These are phyloP conservation scores for Arthrobotrys sphaeroides DNA, from an alignment of 2,329 filamentous ascomycete species.

Conservation along the genomic window DNA sequence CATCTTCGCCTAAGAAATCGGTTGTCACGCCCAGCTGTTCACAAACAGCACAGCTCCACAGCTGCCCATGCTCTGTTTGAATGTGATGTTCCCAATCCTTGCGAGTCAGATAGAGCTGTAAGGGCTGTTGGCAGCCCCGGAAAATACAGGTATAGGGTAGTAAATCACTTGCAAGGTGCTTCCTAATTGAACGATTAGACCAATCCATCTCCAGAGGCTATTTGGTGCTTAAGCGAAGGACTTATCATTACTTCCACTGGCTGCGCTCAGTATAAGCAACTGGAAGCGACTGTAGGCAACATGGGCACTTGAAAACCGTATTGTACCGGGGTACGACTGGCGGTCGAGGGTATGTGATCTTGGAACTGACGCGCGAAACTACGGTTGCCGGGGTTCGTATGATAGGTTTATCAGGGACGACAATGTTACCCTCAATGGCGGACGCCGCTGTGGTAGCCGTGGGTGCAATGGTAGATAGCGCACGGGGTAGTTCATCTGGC, in stretches of 20 bases:
- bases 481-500: not conserved
- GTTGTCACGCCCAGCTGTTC: slow-evolving; percentile 2
- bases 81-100: slow-evolving; percentile 44
- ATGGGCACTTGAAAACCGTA: slow-evolving; percentile 14
- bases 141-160: slow-evolving; percentile 44
- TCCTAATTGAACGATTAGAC: slow-evolving; percentile 9
- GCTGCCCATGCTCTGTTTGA: slow-evolving; percentile 33
- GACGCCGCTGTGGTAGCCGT: not conserved
- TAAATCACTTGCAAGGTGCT: slow-evolving; percentile 47
- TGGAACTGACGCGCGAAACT: not conserved
- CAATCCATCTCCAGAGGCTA: not conserved
- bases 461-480: not conserved
- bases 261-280: slow-evolving; percentile 1
- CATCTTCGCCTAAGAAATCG: slow-evolving; percentile 22
- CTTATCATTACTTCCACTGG: not conserved
- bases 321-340: not conserved
- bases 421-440: slow-evolving; percentile 2
- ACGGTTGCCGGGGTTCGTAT: not conserved
- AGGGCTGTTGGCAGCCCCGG: slow-evolving; percentile 11
- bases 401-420: not conserved
- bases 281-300: slow-evolving; percentile 4
- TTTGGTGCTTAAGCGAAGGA: not conserved
- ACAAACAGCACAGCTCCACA: slow-evolving; percentile 34
- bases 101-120: slow-evolving; percentile 34
- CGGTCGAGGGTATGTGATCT: not conserved